Evolutionary conservation across 768 basidiomycete genomes (phyloP).

Genomic region (Termitomyces sp.): DNA sequence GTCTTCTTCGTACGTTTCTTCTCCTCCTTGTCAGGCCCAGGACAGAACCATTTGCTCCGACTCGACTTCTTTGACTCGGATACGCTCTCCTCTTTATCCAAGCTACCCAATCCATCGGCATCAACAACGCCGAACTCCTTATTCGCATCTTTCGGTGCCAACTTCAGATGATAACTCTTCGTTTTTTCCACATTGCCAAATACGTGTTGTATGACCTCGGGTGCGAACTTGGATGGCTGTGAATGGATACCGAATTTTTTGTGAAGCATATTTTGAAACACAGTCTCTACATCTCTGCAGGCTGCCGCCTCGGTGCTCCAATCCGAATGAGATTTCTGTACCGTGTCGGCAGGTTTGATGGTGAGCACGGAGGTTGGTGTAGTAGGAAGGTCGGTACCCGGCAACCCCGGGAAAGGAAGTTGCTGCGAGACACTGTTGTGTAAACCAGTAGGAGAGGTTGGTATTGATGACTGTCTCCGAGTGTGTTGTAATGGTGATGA

Average conservation of each 20-base stretch:
- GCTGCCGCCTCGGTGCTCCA: constrained; percentile 41
- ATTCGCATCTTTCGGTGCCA: constrained; percentile 43
- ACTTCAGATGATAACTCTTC: constrained; percentile 50
- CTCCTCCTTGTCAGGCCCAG: constrained; percentile 37
- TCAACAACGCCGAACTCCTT: constrained; percentile 1
- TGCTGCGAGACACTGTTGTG: neutral
- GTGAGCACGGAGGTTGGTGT: constrained; percentile 12
- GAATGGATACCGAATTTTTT: constrained; percentile 51
- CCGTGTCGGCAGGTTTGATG: constrained; percentile 5
- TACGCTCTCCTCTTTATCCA: constrained; percentile 20
- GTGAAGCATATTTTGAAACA: constrained; percentile 61
- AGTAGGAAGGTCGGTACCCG: constrained; percentile 3
- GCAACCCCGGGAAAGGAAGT: neutral
- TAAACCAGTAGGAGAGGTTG: neutral
- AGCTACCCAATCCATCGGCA: neutral
- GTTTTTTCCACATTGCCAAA: constrained; percentile 54
- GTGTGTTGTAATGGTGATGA: constrained; percentile 8
- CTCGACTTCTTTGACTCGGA: constrained; percentile 30
- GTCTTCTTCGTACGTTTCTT: constrained; percentile 26
- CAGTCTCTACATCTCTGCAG: constrained; percentile 49
- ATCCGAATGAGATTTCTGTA: constrained; percentile 21
- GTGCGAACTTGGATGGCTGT: constrained; percentile 50
- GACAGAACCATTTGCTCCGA: constrained; percentile 32
- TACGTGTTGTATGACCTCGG: constrained; percentile 39
- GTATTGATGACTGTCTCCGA: constrained; percentile 14